Conservation (phyloP, 2,329 filamentous ascomycete genomes). For the Trichophyton equinum region DNA sequence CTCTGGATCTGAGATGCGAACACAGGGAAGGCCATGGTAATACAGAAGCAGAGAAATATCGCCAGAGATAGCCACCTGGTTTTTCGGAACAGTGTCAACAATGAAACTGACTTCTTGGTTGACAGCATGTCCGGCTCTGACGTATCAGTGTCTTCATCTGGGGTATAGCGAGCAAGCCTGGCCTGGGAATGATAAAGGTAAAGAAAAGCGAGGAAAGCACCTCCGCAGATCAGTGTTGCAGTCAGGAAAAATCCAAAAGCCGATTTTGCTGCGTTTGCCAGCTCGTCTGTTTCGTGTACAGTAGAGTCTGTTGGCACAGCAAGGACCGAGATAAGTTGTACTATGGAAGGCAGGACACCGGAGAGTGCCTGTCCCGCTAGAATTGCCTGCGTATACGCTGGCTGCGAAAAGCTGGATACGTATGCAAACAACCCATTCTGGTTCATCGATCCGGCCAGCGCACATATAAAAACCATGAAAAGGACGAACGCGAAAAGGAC, state of each 20-base stretch:
- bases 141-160: slow-evolving; percentile 25
- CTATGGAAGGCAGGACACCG: slow-evolving; percentile 75
- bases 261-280: slow-evolving; percentile 47
- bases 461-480: slow-evolving; percentile 64
- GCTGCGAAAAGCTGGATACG: slow-evolving; percentile 68
- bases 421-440: slow-evolving; percentile 95
- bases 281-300: slow-evolving; percentile 22
- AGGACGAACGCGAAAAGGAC: slow-evolving; percentile 74
- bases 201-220: slow-evolving; percentile 60
- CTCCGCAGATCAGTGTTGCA: slow-evolving; percentile 60
- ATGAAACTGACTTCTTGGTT: slow-evolving; percentile 39
- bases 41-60: slow-evolving; percentile 65
- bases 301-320: slow-evolving; percentile 41
- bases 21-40: slow-evolving; percentile 92
- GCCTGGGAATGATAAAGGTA: slow-evolving; percentile 51
- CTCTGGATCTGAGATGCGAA: slow-evolving; percentile 61
- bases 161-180: slow-evolving; percentile 8
- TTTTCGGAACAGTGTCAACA: slow-evolving; percentile 60
- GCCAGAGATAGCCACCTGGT: slow-evolving; percentile 65
- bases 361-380: slow-evolving; percentile 92
- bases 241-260: slow-evolving; percentile 88
- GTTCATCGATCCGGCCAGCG: slow-evolving; percentile 68
- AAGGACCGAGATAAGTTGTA: slow-evolving; percentile 74
- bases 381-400: slow-evolving; percentile 88
- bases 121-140: slow-evolving; percentile 5